Percentiles rank a stretch among this genome's conserved stretches.
Evolutionary conservation across 768 basidiomycete genomes (phyloP).

Genomic region (Fibroporia radiculosa): DNA sequence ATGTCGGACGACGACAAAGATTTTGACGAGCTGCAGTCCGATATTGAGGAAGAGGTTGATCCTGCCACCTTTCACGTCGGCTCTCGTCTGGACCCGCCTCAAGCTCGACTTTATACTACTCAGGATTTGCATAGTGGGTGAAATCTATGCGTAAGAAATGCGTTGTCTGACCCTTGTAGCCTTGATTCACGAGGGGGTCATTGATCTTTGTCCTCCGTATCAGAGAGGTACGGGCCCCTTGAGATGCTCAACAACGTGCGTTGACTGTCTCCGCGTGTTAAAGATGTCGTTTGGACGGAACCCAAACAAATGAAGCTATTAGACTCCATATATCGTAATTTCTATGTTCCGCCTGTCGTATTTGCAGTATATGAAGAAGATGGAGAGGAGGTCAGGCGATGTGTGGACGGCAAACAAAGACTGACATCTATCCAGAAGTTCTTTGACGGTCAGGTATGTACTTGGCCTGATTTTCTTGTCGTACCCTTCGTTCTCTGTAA

Average conservation of each 20-base stretch:
- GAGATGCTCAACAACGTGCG: neutral
- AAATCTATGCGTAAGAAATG: too few species aligned
- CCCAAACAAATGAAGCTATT: constrained; percentile 52
- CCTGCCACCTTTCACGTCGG: constrained; percentile 15
- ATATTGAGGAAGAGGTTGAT: constrained; percentile 11
- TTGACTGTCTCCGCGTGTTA: neutral
- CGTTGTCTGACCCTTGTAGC: constrained; percentile 26
- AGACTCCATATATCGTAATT: constrained; percentile 46
- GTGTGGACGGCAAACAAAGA: constrained; percentile 49
- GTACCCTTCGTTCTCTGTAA: too few species aligned
- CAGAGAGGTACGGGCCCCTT: constrained; percentile 48
- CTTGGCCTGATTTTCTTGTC: too few species aligned
- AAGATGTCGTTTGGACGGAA: constrained; percentile 74
- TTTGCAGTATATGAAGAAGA: constrained; percentile 36
- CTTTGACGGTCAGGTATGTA: constrained; percentile 36
- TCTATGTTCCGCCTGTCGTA: constrained; percentile 44
- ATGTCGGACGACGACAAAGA: constrained; percentile 12
- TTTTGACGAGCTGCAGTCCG: constrained; percentile 13
- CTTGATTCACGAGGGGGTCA: constrained; percentile 58
- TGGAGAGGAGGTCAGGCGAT: constrained; percentile 32
- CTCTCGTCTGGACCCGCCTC: constrained; percentile 11
- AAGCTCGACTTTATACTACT: constrained; percentile 16
- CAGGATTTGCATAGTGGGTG: constrained; percentile 18
- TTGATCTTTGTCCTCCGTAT: constrained; percentile 66
- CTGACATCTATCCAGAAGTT: constrained; percentile 40